Percentiles rank a stretch among this genome's conserved stretches.
Evolutionary conservation across 2,329 filamentous ascomycete species (phyloP).

Genomic region (Cercospora janseana): DNA sequence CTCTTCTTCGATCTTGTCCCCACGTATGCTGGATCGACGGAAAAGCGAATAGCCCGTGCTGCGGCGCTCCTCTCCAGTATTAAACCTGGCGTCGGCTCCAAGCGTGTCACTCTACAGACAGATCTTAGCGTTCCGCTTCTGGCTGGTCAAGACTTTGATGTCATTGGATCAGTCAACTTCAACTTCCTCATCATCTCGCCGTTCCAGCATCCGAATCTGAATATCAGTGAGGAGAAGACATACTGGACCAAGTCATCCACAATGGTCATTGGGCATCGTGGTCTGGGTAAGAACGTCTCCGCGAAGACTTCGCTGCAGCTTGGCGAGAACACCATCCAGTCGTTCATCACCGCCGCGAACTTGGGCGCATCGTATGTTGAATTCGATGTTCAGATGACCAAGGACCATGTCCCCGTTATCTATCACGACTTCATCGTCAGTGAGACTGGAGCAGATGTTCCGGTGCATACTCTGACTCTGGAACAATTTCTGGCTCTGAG

Average conservation of each 20-base stretch:
- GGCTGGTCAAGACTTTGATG: conserved; percentile 74
- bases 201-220: conserved; percentile 91
- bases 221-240: conserved; percentile 82
- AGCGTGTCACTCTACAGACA: conserved; percentile 87
- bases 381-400: conserved; percentile 93
- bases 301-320: conserved; percentile 85
- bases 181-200: conserved; percentile 95
- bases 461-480: conserved; percentile 88
- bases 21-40: conserved; percentile 80
- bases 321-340: conserved; percentile 92
- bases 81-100: conserved; percentile 75
- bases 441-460: conserved; percentile 94
- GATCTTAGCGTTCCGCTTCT: conserved; percentile 91
- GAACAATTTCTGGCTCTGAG: conserved; percentile 74
- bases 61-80: conserved; percentile 86
- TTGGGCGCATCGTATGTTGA: conserved; percentile 74
- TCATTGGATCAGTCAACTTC: conserved; percentile 94
- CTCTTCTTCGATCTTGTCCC: conserved; percentile 92
- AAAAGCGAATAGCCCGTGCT: conserved; percentile 81
- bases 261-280: conserved; percentile 72
- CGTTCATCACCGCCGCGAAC: conserved; percentile 94
- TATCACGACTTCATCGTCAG: conserved; percentile 98
- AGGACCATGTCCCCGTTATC: conserved; percentile 95
- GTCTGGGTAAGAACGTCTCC: conserved; percentile 83
- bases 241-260: conserved; percentile 95